Base-by-base conservation (phyloP, 1,284 basidiomycete genomes). In the Taiwanofungus camphoratus region DNA sequence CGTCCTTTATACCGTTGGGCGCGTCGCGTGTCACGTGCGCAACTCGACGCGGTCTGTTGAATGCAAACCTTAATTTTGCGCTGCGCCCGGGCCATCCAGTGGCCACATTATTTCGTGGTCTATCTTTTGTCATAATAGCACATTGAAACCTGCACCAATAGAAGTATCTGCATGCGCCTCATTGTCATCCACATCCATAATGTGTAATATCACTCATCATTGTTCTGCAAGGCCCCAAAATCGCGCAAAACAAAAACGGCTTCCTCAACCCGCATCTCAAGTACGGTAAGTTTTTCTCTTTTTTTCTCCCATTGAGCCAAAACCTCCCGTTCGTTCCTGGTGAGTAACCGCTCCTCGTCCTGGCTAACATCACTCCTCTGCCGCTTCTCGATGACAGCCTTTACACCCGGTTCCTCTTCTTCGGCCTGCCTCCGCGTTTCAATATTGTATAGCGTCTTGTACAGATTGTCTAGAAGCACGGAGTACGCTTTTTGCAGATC, bases 381-480 rank as follows among this genome's bases (percentile, higher is more conserved):
- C 43, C 82, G 71, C 62, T 92, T 92, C 49, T 81, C 81, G 31
- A 94, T 64, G 13, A 93, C 78, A 1, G 80, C 80, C 47, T 74
- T 77, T 32, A 89, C 70, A 27, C 70, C 69, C 1, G 75, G 66
- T 38, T 77, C 76, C 49, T 86, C 82, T 44, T 77, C 65, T 60
- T 96, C 92, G 5, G 77, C 74, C 48, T 76, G 73, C 45, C 81
- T 73, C 31, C 92, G 77, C 54, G 76, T 72, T 11, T 78, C 69
- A 45, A 95, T 81, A 59, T 96, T 96, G 56, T 78, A 90, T 41
- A 95, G 58, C 0, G 87, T 90, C 65, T 94, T 94, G 73, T 93
- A 93, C 30, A 93, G 68, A 50, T 77, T 77, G 22, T 76, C 76
- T 9, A 94, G 69, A 15, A 95, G 70, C 13, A 82, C 74, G 6